Base-by-base conservation (phyloP, 2,329 filamentous ascomycete species). In the Aspergillus aculeatus region DNA sequence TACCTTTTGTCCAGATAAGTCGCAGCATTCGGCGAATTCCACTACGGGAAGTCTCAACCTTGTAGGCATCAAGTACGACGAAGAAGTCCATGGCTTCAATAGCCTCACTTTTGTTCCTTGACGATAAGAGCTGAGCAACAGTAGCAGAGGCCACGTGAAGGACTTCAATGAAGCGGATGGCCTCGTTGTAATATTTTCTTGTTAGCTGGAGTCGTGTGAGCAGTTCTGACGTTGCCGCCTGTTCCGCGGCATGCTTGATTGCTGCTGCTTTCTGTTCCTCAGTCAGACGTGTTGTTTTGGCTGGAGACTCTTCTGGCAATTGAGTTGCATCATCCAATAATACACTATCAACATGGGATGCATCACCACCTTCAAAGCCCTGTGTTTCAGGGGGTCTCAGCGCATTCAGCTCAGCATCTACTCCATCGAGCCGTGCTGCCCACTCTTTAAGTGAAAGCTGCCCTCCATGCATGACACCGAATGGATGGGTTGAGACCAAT, bases 21-120 rank as follows among this genome's bases (percentile, higher is more conserved):
- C 94, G 89, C 64, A 99, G 83, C 95, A 99, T 99, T 59, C 92
- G 89, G 60, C 94, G 86, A 70, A 99, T 98, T 59, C 96, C 95
- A 44, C 89, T 80, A 75, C 96, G 93, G 71, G 96, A 92, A 66
- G 95, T 91, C 74, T 97, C 91, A 60, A 99, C 89, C 75, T 96
- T 95, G 82, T 98, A 98, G 5, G 93, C 94, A 74, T 99, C 93
- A 49, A 95, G 89, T 49, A 96, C 87, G 67, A 96, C 92, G 67
- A 99, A 96, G 77, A 96, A 99, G 73, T 99, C 95, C 87, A 99
- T 99, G 16, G 96, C 95, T 75, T 99, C 96, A 63, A 99, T 96
- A 26, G 98, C 91, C 75, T 99, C 95, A 68, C 91, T 96, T 82
- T 99, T 99, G 81, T 99, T 99, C 71, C 91, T 91, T 31, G 95